phyloP scores from a whole-genome alignment of 805 yeast genomes.

The Novakomyces olei region DNA sequence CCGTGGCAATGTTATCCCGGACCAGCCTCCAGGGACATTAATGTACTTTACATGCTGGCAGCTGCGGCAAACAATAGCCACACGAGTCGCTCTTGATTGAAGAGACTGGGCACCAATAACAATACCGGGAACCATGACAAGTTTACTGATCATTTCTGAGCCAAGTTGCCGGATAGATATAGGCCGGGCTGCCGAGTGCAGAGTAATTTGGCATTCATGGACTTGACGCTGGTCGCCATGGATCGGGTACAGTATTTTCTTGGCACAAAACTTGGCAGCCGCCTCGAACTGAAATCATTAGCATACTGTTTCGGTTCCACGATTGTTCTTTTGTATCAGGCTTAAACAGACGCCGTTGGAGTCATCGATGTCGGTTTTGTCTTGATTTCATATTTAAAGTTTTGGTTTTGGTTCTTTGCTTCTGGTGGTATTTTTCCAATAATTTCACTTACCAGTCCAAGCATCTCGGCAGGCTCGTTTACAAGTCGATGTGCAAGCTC shows the following conservation, averaged over 20 bases:
- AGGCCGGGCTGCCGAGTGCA: constrained; percentile 49
- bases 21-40: constrained; percentile 43
- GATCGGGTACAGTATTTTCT: constrained; percentile 25
- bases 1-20: constrained; percentile 45
- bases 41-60: constrained; percentile 34
- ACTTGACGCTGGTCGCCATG: constrained; percentile 18
- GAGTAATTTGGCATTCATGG: constrained; percentile 66
- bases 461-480: constrained; percentile 43
- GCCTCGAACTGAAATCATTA: constrained; percentile 11
- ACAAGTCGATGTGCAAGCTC: constrained; percentile 62
- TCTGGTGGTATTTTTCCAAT: no score
- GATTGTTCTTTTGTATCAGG: no score
- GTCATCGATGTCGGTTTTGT: no score
- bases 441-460: constrained; percentile 9
- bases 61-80: constrained; percentile 50
- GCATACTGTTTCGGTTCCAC: no score
- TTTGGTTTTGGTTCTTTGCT: no score
- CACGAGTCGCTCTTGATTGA: constrained; percentile 62
- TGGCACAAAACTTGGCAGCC: constrained; percentile 41
- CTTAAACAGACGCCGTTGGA: constrained; percentile 70
- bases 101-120: constrained; percentile 78
- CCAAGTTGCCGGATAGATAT: constrained; percentile 61
- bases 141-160: constrained; percentile 70
- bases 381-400: no score
- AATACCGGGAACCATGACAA: constrained; percentile 81